Evolutionary conservation across 2,329 filamentous ascomycete genomes (phyloP).

Genomic region (Fusarium continuum): DNA sequence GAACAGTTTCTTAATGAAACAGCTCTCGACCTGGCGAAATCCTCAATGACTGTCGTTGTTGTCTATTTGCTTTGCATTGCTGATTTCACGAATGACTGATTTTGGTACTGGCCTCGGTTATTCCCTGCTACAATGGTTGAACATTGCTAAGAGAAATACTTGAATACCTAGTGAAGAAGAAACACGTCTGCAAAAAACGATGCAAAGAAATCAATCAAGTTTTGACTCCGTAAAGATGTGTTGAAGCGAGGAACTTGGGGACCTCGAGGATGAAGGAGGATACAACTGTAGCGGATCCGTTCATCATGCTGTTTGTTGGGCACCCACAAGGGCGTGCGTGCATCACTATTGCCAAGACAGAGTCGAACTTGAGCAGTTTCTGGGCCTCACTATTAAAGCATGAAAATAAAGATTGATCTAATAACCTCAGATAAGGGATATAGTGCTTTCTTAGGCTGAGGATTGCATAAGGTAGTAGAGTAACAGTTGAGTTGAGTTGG

Average conservation of each 20-base stretch:
- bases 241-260: neutral
- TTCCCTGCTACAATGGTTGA: neutral
- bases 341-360: constrained; percentile 21
- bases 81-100: constrained; percentile 2
- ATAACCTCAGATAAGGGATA: neutral
- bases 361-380: neutral
- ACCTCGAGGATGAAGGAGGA: constrained; percentile 7
- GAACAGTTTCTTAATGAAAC: neutral
- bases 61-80: neutral
- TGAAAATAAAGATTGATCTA: too few species aligned
- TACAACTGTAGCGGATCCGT: constrained; percentile 4
- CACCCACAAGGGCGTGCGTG: constrained; percentile 27
- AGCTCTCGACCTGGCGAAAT: neutral
- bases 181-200: neutral
- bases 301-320: constrained; percentile 19
- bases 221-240: neutral
- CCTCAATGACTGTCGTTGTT: neutral
- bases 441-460: neutral
- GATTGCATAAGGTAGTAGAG: neutral
- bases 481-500: too few species aligned
- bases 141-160: neutral
- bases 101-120: neutral
- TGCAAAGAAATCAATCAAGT: neutral
- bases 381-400: neutral
- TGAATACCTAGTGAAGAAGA: neutral